Conservation (phyloP, 805 yeast genomes). For the Nakazawaea wyomingensis region DNA sequence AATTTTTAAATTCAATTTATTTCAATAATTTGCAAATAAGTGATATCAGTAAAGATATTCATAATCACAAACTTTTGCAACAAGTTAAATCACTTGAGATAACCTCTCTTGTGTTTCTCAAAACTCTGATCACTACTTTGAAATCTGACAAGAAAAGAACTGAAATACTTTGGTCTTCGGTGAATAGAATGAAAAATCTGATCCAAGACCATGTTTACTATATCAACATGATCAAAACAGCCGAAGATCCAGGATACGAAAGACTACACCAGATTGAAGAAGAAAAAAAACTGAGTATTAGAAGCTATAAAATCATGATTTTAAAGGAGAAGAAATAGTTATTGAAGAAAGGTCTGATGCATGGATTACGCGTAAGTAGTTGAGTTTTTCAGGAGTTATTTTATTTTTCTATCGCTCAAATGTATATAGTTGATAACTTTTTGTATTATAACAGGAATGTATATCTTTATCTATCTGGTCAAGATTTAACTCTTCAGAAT, state of each 20-base stretch:
- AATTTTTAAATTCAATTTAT: background rate
- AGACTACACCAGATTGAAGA: conserved; percentile 3
- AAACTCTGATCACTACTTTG: background rate
- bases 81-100: conserved; percentile 8
- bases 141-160: background rate
- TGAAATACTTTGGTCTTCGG: conserved; percentile 3
- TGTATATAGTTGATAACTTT: no score
- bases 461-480: no score
- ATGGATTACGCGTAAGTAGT: background rate
- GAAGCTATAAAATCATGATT: conserved; percentile 1
- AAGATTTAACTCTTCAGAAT: no score
- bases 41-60: background rate
- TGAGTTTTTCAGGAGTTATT: no score
- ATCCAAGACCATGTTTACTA: conserved; percentile 7
- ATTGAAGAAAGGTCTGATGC: background rate
- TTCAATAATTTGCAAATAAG: background rate
- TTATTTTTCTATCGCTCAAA: no score
- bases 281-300: conserved; percentile 4
- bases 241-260: conserved; percentile 9
- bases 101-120: background rate
- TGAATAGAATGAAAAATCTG: conserved; percentile 5
- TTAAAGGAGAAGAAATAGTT: background rate
- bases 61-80: background rate
- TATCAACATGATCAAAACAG: background rate
- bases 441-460: no score